A percentile compares a stretch with the other conserved stretches of the same genome.
Evolutionary conservation across 768 basidiomycete species (phyloP).

Genomic region (Mrakia gelida): DNA sequence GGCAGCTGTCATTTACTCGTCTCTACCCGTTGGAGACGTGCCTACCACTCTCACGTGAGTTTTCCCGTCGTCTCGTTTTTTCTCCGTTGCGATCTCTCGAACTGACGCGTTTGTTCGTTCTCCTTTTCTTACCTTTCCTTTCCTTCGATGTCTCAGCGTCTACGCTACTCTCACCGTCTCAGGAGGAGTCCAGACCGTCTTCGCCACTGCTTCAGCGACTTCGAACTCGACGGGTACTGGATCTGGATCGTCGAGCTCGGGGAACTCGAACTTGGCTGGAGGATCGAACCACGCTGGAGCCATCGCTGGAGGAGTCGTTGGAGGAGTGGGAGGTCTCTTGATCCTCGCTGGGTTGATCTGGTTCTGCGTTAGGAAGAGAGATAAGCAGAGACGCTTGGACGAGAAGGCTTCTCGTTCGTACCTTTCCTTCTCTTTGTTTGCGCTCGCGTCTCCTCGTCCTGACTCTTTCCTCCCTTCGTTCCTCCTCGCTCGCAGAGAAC

Average conservation of each 20-base stretch:
- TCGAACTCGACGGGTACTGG: not conserved
- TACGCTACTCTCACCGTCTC: constrained; percentile 13
- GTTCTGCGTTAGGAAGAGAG: constrained; percentile 38
- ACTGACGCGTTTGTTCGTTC: not conserved
- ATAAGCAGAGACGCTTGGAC: constrained; percentile 29
- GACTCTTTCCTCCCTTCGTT: not conserved
- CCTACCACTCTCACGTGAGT: constrained; percentile 29
- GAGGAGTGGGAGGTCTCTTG: constrained; percentile 39
- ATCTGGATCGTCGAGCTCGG: not conserved
- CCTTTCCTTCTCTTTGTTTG: not conserved
- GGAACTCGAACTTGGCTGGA: not conserved
- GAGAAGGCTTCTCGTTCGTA: constrained; percentile 7
- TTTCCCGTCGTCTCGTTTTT: not conserved
- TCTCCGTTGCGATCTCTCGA: not conserved
- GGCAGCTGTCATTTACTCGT: constrained; percentile 25
- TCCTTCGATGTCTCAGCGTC: not conserved
- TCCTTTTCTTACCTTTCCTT: not conserved
- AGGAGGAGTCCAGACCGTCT: constrained; percentile 13
- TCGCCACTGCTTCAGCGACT: not conserved
- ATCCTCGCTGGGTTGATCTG: constrained; percentile 37
- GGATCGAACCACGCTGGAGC: constrained; percentile 36
- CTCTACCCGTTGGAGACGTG: constrained; percentile 26
- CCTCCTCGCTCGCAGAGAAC: not conserved
- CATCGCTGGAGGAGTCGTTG: constrained; percentile 44
- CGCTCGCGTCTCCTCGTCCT: not conserved